Evolutionary conservation across 129 eudicot species (phyloP), one percentile per base, ranked within the genome.

Genomic region (Mikania micrantha): DNA sequence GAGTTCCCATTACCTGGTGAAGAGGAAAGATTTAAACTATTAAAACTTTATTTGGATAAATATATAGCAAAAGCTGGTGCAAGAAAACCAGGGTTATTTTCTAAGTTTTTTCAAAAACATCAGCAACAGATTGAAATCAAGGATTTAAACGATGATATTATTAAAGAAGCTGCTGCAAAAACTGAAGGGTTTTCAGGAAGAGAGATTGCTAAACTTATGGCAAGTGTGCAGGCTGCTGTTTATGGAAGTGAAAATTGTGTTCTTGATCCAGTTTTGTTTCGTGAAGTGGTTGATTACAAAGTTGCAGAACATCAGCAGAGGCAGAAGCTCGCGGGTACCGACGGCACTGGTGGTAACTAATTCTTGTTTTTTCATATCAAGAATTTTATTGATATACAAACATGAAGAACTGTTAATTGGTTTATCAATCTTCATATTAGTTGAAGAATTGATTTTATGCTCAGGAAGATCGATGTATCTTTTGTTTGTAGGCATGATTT

Each of bases 241-340:
- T 94, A 94, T 44, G 99, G 99, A 12, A 94, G 97, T 49, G 88
- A 84, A 75, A 70, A 87, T 54, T 94, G 99, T 59, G 93, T 87
- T 17, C 81, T 94, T 62, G 99, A 94, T 63, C 71, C 93, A 0
- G 66, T 31, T 47, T 70, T 94, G 66, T 94, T 90, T 40, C 85
- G 95, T 0, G 97, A 94, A 77, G 97, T 94, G 16, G 83, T 90
- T 29, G 99, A 94, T 69, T 90, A 90, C 69, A 94, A 94, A 71
- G 99, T 87, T 56, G 97, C 97, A 9, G 99, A 94, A 40, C 99
- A 94, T 87, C 93, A 90, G 34, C 99, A 94, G 78, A 83, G 99
- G 69, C 84, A 85, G 76, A 90, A 73, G 19, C 62, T 94, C 63
- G 94, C 95, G 3, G 85, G 57, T 3, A 12, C 70, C 1, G 95